A percentile compares a stretch with the other conserved stretches of the same genome.
Conservation (phyloP, 2,329 filamentous ascomycete genomes). For the Cladosporium sp. region DNA sequence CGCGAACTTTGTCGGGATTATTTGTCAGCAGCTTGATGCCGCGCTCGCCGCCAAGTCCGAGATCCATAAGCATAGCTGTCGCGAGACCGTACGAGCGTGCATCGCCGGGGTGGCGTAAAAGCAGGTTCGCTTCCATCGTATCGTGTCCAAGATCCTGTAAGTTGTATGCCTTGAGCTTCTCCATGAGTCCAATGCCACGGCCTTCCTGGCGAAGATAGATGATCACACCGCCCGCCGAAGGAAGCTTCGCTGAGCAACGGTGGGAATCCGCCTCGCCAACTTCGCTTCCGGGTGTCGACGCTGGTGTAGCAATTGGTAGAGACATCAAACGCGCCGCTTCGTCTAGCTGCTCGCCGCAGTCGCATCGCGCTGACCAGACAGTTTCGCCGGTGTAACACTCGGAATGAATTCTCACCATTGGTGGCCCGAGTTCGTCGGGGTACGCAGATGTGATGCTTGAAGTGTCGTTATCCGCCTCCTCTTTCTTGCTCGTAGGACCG, state of each 20-base stretch:
- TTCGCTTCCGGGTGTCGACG: conserved; percentile 31
- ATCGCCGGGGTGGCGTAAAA: conserved; percentile 89
- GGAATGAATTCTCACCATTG: conserved; percentile 91
- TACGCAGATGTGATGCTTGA: conserved; percentile 26
- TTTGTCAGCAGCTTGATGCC: conserved; percentile 88
- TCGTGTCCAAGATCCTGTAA: conserved; percentile 95
- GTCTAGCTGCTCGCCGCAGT: conserved; percentile 96
- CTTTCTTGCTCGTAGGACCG: conserved; percentile 17
- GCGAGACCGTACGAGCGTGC: conserved; percentile 94
- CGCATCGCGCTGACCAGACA: conserved; percentile 95
- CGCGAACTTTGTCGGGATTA: conserved; percentile 94
- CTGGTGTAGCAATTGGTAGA: conserved; percentile 32
- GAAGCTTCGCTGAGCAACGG: conserved; percentile 25
- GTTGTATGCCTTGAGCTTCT: conserved; percentile 98
- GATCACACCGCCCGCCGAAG: conserved; percentile 76
- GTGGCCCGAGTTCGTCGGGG: conserved; percentile 48
- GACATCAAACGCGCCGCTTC: conserved; percentile 92
- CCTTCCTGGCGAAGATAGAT: conserved; percentile 96
- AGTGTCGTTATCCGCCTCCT: conserved; percentile 32
- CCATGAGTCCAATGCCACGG: conserved; percentile 87
- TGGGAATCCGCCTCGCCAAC: conserved; percentile 21
- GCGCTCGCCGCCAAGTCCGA: conserved; percentile 67
- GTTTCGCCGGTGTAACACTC: conserved; percentile 99
- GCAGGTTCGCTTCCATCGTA: conserved; percentile 91
- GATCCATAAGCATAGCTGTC: conserved; percentile 86